Conservation (phyloP, 2,329 filamentous ascomycete genomes). For the Fusarium equiseti region DNA sequence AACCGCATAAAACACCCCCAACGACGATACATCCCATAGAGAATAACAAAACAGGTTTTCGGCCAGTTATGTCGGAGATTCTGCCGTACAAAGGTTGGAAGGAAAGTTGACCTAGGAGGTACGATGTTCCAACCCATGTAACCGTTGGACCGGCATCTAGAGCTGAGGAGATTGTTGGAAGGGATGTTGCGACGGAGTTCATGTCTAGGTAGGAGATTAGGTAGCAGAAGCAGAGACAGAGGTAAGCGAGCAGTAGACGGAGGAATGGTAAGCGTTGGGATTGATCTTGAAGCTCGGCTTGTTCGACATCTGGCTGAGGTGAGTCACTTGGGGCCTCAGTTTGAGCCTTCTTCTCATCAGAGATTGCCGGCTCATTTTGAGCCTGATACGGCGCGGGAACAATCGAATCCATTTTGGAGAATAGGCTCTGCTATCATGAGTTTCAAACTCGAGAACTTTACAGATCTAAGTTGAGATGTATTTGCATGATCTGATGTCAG, state of each 20-base stretch:
- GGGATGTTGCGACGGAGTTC: conserved; percentile 50
- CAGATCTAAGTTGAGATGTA: not conserved
- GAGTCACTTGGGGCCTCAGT: rapidly evolving
- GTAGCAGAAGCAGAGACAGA: conserved; percentile 4
- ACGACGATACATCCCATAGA: conserved; percentile 48
- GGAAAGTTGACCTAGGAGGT: conserved; percentile 52
- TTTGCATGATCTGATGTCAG: not conserved
- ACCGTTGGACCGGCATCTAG: conserved; percentile 50
- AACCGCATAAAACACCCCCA: conserved; percentile 51
- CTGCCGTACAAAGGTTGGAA: conserved; percentile 54
- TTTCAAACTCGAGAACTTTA: too few species aligned
- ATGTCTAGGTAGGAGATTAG: conserved; percentile 53
- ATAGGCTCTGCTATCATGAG: rapidly evolving
- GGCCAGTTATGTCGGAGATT: conserved; percentile 53
- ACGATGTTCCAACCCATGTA: conserved; percentile 55
- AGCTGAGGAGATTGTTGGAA: conserved; percentile 54
- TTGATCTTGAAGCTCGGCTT: not conserved
- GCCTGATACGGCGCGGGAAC: rapidly evolving
- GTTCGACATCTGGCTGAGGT: rapidly evolving
- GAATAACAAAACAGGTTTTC: conserved; percentile 51
- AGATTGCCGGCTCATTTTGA: rapidly evolving
- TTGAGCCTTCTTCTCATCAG: rapidly evolving
- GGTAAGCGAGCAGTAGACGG: not conserved
- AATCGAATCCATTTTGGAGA: not conserved
- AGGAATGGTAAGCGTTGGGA: conserved; percentile 2